Evolutionary conservation across 257 asterid genomes (phyloP).

Genomic region (Ocimum tenuiflorum): DNA sequence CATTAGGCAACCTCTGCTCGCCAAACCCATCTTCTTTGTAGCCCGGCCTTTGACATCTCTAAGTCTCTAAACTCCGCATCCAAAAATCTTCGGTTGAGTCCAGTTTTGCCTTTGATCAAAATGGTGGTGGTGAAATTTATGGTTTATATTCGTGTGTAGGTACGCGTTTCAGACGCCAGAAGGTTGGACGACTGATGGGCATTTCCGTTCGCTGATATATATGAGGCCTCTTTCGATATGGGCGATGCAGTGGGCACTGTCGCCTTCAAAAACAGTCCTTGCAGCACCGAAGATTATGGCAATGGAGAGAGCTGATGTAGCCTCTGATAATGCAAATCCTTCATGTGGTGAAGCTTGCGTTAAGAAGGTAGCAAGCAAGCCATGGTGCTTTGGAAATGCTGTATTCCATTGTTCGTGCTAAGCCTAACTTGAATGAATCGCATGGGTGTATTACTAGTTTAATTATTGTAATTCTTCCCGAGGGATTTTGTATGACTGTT

Average conservation of each 20-base stretch:
- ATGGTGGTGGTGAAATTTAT: too few species aligned
- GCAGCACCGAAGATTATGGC: slow-evolving; percentile 42
- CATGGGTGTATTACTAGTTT: too few species aligned
- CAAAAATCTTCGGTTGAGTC: too few species aligned
- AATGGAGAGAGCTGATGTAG: slow-evolving; percentile 48
- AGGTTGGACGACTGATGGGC: slow-evolving; percentile 92
- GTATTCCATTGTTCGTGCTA: slow-evolving; percentile 74
- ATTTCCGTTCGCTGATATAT: slow-evolving; percentile 82
- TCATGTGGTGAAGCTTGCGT: slow-evolving; percentile 40
- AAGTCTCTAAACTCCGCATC: too few species aligned
- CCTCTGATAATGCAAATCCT: slow-evolving; percentile 20
- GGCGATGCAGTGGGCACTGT: slow-evolving; percentile 91
- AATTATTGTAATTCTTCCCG: too few species aligned
- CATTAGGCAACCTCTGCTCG: too few species aligned
- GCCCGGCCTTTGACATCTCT: too few species aligned
- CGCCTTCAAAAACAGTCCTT: slow-evolving; percentile 41
- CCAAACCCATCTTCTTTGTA: too few species aligned
- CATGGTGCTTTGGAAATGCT: slow-evolving; percentile 53
- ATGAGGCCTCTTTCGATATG: slow-evolving; percentile 97
- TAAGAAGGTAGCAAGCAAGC: slow-evolving; percentile 45
- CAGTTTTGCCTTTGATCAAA: too few species aligned
- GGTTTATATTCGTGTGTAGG: slow-evolving; percentile 21
- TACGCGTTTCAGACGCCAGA: slow-evolving; percentile 93
- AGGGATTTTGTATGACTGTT: slow-evolving; percentile 9
- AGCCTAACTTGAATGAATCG: too few species aligned